Evolutionary conservation across 129 eudicot species (phyloP).

Genomic region (Lactuca sativa): DNA sequence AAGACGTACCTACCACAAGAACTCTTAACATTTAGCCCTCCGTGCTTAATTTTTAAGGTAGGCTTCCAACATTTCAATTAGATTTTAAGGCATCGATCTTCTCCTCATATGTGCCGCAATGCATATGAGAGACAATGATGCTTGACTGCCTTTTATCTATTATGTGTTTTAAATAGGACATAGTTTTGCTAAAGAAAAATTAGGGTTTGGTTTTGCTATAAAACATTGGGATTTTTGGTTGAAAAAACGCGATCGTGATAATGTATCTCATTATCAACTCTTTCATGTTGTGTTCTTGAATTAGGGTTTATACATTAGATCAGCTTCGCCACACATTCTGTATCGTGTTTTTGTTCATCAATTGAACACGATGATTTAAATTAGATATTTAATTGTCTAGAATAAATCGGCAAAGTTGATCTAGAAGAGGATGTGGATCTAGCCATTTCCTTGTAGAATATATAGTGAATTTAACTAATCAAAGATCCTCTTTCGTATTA

Average conservation of each 20-base stretch:
- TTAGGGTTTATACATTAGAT: neutral
- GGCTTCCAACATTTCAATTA: neutral
- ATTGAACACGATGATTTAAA: neutral
- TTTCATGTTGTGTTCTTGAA: neutral
- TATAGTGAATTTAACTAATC: conserved; percentile 1
- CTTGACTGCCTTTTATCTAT: neutral
- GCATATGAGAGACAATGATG: conserved; percentile 3
- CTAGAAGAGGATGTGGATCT: neutral
- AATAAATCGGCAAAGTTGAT: too few species aligned
- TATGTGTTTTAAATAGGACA: neutral
- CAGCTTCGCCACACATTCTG: neutral
- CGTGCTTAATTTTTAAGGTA: neutral
- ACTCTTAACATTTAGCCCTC: neutral
- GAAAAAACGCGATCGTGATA: neutral
- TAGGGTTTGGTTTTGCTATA: neutral
- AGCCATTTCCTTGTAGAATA: neutral
- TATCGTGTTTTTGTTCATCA: neutral
- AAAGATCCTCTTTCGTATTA: neutral
- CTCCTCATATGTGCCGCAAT: neutral
- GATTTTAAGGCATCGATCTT: neutral
- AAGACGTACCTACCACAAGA: neutral
- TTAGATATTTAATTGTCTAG: too few species aligned
- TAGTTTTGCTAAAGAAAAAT: neutral
- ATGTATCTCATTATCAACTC: neutral
- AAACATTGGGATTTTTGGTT: neutral